Evolutionary conservation across 2,329 filamentous ascomycete species (phyloP).

Genomic region (Colletotrichum acutatum): DNA sequence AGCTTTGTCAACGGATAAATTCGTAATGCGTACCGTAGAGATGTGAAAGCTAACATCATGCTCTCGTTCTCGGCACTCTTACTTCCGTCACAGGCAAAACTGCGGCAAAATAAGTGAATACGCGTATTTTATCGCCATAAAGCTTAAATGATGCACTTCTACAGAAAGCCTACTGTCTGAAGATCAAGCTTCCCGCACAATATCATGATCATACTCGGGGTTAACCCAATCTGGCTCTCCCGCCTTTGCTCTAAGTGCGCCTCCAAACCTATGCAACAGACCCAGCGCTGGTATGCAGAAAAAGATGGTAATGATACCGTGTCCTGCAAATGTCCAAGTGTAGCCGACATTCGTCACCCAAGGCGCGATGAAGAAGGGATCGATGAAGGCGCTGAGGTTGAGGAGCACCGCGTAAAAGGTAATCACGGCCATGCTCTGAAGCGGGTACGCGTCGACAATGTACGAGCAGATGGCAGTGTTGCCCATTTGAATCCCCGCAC

Average conservation of each 20-base stretch:
- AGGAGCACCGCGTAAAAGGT: slow-evolving; percentile 66
- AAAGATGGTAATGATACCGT: slow-evolving; percentile 57
- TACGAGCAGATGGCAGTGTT: slow-evolving; percentile 65
- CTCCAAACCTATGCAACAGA: slow-evolving; percentile 53
- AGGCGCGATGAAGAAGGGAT: slow-evolving; percentile 60
- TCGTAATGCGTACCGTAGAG: too few species aligned
- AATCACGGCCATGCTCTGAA: slow-evolving; percentile 64
- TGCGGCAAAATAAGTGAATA: background rate
- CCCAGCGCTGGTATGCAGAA: slow-evolving; percentile 51
- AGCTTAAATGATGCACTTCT: background rate
- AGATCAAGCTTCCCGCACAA: slow-evolving; percentile 15
- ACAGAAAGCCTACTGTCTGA: background rate
- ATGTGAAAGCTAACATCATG: too few species aligned
- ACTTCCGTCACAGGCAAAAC: background rate
- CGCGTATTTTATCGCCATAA: too few species aligned
- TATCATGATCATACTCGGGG: slow-evolving; percentile 48
- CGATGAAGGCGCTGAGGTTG: slow-evolving; percentile 59
- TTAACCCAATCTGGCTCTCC: slow-evolving; percentile 58
- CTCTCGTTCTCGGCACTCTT: too few species aligned
- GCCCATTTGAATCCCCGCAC: slow-evolving; percentile 65
- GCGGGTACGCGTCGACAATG: slow-evolving; percentile 65
- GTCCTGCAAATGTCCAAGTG: slow-evolving; percentile 61
- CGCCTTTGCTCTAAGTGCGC: slow-evolving; percentile 46
- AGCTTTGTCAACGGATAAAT: too few species aligned
- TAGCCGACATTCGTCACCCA: slow-evolving; percentile 58